phyloP scores from a whole-genome alignment of 257 asterid genomes.

The Solanum ossicruentum region DNA sequence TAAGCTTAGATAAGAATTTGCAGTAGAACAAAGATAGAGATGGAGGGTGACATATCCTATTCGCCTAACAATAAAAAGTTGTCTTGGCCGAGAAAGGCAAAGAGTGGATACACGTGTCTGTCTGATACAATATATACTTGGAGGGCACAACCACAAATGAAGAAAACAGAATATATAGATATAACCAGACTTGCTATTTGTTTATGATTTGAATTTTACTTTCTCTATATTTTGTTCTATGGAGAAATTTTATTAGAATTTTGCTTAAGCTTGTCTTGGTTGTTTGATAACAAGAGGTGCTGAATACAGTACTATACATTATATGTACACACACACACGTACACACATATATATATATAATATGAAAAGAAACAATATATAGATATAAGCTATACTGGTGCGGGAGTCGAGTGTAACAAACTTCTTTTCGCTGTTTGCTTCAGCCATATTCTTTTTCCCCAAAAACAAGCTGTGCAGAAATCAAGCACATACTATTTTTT shows the following conservation, averaged over 20 bases:
- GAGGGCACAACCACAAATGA: not conserved
- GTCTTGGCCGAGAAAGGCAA: not conserved
- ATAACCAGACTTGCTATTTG: not conserved
- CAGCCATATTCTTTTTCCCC: not conserved
- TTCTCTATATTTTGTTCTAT: not conserved
- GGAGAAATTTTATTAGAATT: not conserved
- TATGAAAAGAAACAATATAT: not conserved
- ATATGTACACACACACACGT: too few species aligned
- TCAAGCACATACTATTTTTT: not conserved
- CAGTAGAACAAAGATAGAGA: not conserved
- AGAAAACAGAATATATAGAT: not conserved
- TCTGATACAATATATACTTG: not conserved
- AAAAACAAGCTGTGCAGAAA: not conserved
- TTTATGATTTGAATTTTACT: not conserved
- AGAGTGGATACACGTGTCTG: not conserved
- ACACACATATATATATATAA: too few species aligned
- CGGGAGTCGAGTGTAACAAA: not conserved
- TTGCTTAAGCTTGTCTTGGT: not conserved
- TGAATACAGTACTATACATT: not conserved
- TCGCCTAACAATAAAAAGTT: not conserved
- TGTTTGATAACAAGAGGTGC: not conserved
- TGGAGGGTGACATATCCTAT: not conserved
- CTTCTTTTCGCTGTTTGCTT: not conserved
- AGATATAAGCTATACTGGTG: not conserved
- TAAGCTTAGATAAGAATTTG: not conserved